phyloP scores from a whole-genome alignment of 225 moss, liverwort and hornwort species.

The Marchantia polymorpha region DNA sequence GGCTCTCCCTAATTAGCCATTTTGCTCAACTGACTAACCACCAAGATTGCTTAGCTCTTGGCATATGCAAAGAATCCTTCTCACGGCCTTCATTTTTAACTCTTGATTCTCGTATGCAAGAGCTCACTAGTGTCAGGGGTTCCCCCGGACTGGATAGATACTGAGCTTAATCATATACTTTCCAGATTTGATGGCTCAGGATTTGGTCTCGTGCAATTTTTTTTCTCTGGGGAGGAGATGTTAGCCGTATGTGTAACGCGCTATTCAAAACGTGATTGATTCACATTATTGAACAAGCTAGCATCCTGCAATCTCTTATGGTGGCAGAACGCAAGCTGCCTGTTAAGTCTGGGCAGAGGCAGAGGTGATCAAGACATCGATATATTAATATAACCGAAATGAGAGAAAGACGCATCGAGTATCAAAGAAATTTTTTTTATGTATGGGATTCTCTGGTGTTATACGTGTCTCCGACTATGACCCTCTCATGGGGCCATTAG shows the following conservation, averaged over 20 bases:
- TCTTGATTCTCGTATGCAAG: too few species aligned
- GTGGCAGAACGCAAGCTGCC: too few species aligned
- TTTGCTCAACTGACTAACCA: not conserved
- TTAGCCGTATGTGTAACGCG: not conserved
- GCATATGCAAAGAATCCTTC: not conserved
- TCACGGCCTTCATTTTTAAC: not conserved
- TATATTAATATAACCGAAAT: too few species aligned
- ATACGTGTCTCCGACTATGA: too few species aligned
- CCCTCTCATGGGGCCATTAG: too few species aligned
- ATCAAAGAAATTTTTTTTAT: too few species aligned
- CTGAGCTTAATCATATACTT: not conserved
- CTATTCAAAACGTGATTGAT: not conserved
- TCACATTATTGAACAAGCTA: too few species aligned
- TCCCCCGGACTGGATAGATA: not conserved
- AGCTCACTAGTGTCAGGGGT: not conserved
- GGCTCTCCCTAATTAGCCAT: not conserved
- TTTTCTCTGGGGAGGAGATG: not conserved
- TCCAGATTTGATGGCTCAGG: not conserved
- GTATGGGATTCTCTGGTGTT: too few species aligned
- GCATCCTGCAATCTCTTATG: too few species aligned
- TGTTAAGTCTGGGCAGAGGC: too few species aligned
- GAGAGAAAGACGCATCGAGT: too few species aligned
- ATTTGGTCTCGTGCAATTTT: not conserved
- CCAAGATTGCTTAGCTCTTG: not conserved
- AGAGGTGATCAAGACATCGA: too few species aligned